These are phyloP conservation scores for Pseudogymnoascus sp. DNA, from an alignment of 2,329 filamentous ascomycete species.

Conservation along the genomic window DNA sequence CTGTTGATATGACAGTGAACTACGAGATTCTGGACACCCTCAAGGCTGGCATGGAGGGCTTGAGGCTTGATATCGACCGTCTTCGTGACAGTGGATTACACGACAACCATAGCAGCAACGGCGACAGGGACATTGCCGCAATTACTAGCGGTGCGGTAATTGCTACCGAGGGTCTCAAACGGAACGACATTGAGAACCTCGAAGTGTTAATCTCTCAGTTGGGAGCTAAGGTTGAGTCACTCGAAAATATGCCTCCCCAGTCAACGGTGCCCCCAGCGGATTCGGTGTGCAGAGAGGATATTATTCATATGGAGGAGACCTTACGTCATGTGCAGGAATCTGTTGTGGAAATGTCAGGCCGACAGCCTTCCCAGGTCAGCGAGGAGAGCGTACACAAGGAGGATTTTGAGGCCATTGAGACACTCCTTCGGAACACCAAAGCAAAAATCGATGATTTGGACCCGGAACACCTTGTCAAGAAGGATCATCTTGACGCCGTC, in stretches of 20 bases:
- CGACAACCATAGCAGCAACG: conserved; percentile 25
- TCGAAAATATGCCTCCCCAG: conserved; percentile 51
- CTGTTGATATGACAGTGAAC: conserved; percentile 73
- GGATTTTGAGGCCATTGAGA: conserved; percentile 86
- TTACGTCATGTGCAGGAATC: conserved; percentile 50
- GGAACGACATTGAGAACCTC: conserved; percentile 76
- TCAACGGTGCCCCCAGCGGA: conserved; percentile 35
- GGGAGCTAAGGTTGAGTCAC: conserved; percentile 73
- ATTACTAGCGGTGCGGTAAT: conserved; percentile 46
- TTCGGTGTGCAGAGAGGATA: conserved; percentile 45
- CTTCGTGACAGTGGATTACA: conserved; percentile 53
- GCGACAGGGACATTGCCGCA: conserved; percentile 44
- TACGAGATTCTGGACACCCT: conserved; percentile 87
- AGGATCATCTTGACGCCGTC: conserved; percentile 52
- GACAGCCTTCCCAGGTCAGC: conserved; percentile 27
- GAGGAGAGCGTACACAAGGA: conserved; percentile 62
- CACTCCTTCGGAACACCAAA: conserved; percentile 82
- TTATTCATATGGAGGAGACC: conserved; percentile 49
- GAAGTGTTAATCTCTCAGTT: conserved; percentile 79
- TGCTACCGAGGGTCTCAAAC: conserved; percentile 49
- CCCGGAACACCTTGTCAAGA: conserved; percentile 61
- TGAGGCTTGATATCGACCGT: conserved; percentile 71
- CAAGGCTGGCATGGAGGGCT: conserved; percentile 68
- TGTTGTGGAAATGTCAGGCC: conserved; percentile 45
- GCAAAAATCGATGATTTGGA: conserved; percentile 79